Percentiles rank a stretch among this genome's conserved stretches.
phyloP scores from a whole-genome alignment of 2,329 filamentous ascomycete genomes.

The Ustulina deusta region DNA sequence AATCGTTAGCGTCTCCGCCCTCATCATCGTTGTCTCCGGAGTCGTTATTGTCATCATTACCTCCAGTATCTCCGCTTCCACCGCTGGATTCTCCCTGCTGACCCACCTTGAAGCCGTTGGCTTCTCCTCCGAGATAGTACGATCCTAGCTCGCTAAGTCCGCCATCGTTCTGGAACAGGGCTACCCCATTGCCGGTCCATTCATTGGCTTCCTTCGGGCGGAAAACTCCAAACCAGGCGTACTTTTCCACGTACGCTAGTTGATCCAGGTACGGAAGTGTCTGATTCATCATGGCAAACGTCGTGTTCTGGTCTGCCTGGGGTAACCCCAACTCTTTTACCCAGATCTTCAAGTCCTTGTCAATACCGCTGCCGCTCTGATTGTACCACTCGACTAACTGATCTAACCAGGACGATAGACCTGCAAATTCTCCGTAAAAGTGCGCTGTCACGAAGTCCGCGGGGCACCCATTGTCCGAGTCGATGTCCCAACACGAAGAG shows the following conservation, averaged over 20 bases:
- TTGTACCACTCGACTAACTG: constrained; percentile 55
- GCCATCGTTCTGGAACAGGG: constrained; percentile 54
- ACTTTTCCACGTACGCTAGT: constrained; percentile 52
- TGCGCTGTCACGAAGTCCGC: constrained; percentile 57
- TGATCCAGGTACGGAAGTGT: constrained; percentile 53
- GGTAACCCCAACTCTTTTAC: constrained; percentile 57
- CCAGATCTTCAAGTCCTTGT: constrained; percentile 50
- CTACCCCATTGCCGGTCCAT: constrained; percentile 56
- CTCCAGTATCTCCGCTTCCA: constrained; percentile 22
- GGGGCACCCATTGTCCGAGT: constrained; percentile 53
- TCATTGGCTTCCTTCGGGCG: constrained; percentile 54
- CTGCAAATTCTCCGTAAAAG: constrained; percentile 56
- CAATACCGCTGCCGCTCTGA: constrained; percentile 35
- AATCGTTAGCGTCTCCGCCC: constrained; percentile 35
- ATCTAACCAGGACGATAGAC: constrained; percentile 53
- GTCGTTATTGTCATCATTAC: constrained; percentile 28
- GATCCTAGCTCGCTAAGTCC: constrained; percentile 55
- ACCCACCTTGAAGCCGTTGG: constrained; percentile 54
- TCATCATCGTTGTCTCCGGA: too few species aligned
- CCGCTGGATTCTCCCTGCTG: constrained; percentile 37
- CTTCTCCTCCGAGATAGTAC: constrained; percentile 55
- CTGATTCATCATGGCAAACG: constrained; percentile 57
- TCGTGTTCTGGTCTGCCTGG: constrained; percentile 51
- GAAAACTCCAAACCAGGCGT: constrained; percentile 59
- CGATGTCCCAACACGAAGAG: constrained; percentile 55